Base-by-base conservation (phyloP, 768 basidiomycete genomes). In the Panellus pusillus region DNA sequence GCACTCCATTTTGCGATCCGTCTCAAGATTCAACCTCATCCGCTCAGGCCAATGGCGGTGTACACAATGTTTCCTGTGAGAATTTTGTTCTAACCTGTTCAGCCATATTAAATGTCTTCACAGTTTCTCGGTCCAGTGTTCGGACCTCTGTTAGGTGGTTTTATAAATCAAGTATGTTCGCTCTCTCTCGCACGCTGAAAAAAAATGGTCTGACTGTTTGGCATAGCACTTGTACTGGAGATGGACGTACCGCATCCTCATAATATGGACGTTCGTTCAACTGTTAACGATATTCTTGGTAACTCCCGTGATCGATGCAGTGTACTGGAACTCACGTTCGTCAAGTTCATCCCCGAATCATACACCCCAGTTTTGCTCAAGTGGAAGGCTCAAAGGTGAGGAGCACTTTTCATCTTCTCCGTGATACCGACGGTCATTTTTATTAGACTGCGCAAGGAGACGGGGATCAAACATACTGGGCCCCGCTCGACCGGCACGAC, bases 211-310 rank as follows among this genome's bases (percentile, higher is more conserved):
- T 24, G 43, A 38, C 24, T 24, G 46, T 42, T n/a, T 36, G 28
- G 45, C 44, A 20, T 44, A 88, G 80, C 72, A 84, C 59, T 56
- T 77, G 1, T 61, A 77, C 42, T 89, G 87, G 88, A 70, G 87
- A 54, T 93, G 90, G 91, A 89, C 89, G 0, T 93, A 85, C 69
- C 82, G 84, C 51, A 69, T 87, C 14, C 65, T 86, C 52, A 55
- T 85, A 2, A 87, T 87, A 18, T 93, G 91, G 92, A 74, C 79
- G 0, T 81, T 79, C 44, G 69, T 69, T 3, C 77, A 89, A 65
- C 67, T 76, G 9, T 44, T 79, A 8, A 70, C 79, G 0, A 68
- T 93, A 8, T 63, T 82, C 43, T 19, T 79, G 39, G 85, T 86
- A 58, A 60, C 6, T 44, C 28, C 6, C 6, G 3, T 12, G 11